Conservation (phyloP, 164 flowering plant genomes). For the Malania oleifera region DNA sequence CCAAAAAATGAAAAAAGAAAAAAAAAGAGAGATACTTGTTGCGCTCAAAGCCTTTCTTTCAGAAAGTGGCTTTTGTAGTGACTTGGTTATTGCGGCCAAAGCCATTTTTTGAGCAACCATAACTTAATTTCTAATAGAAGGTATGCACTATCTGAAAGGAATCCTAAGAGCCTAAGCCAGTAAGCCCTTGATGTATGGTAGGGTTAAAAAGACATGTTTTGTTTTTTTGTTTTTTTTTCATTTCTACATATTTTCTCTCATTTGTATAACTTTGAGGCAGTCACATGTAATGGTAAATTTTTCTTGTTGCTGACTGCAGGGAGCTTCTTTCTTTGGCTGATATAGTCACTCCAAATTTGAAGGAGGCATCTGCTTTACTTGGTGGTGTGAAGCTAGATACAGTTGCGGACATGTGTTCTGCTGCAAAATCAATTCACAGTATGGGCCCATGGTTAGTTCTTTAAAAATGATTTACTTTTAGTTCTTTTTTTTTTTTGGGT, state of each 20-base stretch:
- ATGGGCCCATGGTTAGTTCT: slow-evolving; percentile 73
- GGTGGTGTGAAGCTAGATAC: slow-evolving; percentile 59
- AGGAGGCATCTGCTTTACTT: slow-evolving; percentile 82
- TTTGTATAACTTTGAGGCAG: not conserved
- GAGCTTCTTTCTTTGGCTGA: slow-evolving; percentile 88
- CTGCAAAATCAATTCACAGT: slow-evolving; percentile 71
- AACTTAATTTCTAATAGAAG: too few species aligned
- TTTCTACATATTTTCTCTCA: not conserved
- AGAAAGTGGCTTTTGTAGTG: too few species aligned
- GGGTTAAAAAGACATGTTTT: too few species aligned
- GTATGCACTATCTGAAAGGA: too few species aligned
- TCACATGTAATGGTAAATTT: slow-evolving; percentile 1
- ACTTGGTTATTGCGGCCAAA: too few species aligned
- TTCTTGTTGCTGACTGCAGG: slow-evolving; percentile 35
- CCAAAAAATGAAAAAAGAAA: too few species aligned
- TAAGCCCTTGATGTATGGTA: too few species aligned
- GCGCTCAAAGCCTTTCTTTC: too few species aligned
- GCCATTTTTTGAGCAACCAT: too few species aligned
- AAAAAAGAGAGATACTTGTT: too few species aligned
- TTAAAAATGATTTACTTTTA: not conserved
- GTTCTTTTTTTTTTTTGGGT: too few species aligned
- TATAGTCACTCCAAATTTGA: slow-evolving; percentile 87
- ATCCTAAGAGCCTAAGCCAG: too few species aligned
- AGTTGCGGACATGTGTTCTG: slow-evolving; percentile 76
- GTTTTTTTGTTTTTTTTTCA: not conserved